Evolutionary conservation across 1,284 basidiomycete genomes (phyloP), one percentile per base, ranked within the genome.

Genomic region (Dichomitus squalens): DNA sequence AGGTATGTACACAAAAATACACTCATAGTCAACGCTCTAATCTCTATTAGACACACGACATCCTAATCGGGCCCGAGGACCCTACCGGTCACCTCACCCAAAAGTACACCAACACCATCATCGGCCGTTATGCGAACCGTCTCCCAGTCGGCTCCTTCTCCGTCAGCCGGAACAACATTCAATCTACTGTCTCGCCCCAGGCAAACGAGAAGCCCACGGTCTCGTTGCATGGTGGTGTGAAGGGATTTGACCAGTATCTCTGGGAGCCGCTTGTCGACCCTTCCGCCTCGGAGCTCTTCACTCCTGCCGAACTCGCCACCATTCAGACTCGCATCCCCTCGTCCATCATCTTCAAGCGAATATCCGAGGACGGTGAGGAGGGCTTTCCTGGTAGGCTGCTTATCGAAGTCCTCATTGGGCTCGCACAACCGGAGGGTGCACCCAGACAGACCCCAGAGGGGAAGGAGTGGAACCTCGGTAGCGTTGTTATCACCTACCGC

Each of bases 61-160:
- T 91, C 58, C 80, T 91, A 47, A 77, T 90, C 62, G 88, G 88
- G 12, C 88, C 88, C 29, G 86, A 89, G 73, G 72, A 76, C 31
- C 83, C 87, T 51, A 68, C 78, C 58, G 83, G 79, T 64, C 87
- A 90, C 70, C 69, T 76, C 41, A 74, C 69, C 11, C 79, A 84
- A 68, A 88, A 85, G 72, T 90, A 90, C 72, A 84, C 80, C 46
- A 90, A 90, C 72, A 83, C 85, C 11, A 79, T 90, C 67, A 78
- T 91, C 55, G 89, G 89, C 25, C 77, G 87, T 63, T 90, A 89
- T 64, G 76, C 86, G 36, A 91, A 91, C 72, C 81, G 88, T 31
- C 76, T 92, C 49, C 86, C 88, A 2, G 82, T 81, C 18, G 82
- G 82, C 33, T 77, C 75, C 4, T 79, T 86, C 62, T 56, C 69